Evolutionary conservation across 345 rosid species (phyloP).

Genomic region (Microthlaspi erraticum): DNA sequence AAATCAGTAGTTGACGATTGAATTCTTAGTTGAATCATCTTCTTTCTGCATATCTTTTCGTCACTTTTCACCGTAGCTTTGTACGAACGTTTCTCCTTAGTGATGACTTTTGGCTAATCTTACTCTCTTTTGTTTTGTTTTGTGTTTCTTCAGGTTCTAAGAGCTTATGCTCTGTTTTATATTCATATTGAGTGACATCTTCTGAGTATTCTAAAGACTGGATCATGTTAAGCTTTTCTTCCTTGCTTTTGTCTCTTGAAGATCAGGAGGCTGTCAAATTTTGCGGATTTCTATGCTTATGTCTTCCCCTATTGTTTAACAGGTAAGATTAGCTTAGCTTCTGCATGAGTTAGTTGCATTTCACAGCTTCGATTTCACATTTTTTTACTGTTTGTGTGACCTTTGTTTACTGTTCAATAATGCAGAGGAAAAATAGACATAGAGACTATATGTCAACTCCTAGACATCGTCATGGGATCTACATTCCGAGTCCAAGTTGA

Average conservation of each 20-base stretch:
- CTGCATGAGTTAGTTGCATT: neutral
- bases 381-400: neutral
- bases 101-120: constrained; percentile 7
- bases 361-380: neutral
- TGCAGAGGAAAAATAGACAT: constrained; percentile 93
- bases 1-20: constrained; percentile 6
- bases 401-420: constrained; percentile 31
- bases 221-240: neutral
- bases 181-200: constrained; percentile 13
- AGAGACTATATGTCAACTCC: constrained; percentile 84
- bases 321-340: constrained; percentile 51
- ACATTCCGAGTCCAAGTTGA: constrained; percentile 76
- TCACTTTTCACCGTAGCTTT: neutral
- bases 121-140: neutral
- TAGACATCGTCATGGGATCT: constrained; percentile 80
- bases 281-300: constrained; percentile 80
- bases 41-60: neutral
- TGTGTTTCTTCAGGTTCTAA: constrained; percentile 56
- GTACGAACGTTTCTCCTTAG: constrained; percentile 11
- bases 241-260: constrained; percentile 42
- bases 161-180: constrained; percentile 1
- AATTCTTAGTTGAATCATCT: neutral
- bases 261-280: constrained; percentile 75
- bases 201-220: too few species aligned
- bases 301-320: constrained; percentile 90